Conservation (phyloP, 1,284 basidiomycete species). For the Amylostereum areolatum region DNA sequence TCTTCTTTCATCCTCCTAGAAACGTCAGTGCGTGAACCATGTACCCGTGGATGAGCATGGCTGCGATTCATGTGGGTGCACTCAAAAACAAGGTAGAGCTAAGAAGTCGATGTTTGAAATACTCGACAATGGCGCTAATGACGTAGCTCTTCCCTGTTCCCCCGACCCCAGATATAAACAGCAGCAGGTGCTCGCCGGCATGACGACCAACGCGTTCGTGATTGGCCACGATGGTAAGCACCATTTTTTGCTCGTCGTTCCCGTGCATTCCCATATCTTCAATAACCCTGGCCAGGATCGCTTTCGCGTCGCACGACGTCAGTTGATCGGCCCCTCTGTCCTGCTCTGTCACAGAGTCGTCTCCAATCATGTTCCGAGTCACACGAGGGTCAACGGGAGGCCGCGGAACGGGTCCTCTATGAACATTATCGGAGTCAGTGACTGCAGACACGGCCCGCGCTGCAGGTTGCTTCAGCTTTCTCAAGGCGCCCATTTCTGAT, state of each 20-base stretch:
- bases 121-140: constrained; percentile 7
- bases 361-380: too few relatives aligned
- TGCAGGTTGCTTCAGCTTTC: too few relatives aligned
- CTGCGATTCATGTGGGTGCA: constrained; percentile 10
- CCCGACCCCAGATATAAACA: constrained; percentile 12
- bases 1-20: neutral
- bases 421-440: too few relatives aligned
- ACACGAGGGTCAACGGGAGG: too few relatives aligned
- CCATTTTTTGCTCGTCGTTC: constrained; percentile 1
- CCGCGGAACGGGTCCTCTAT: too few relatives aligned
- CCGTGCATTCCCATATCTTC: neutral
- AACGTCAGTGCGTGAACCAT: constrained; percentile 9
- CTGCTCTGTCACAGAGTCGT: too few relatives aligned
- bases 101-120: neutral
- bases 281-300: too few relatives aligned
- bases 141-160: constrained; percentile 15
- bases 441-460: too few relatives aligned
- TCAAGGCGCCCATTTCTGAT: too few relatives aligned
- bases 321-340: too few relatives aligned
- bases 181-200: constrained; percentile 7
- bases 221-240: neutral
- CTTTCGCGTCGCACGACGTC: too few relatives aligned
- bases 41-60: constrained; percentile 7
- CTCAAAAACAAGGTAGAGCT: neutral
- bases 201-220: neutral